Base-by-base conservation (phyloP, 1,284 basidiomycete genomes). In the Bjerkandera adusta region DNA sequence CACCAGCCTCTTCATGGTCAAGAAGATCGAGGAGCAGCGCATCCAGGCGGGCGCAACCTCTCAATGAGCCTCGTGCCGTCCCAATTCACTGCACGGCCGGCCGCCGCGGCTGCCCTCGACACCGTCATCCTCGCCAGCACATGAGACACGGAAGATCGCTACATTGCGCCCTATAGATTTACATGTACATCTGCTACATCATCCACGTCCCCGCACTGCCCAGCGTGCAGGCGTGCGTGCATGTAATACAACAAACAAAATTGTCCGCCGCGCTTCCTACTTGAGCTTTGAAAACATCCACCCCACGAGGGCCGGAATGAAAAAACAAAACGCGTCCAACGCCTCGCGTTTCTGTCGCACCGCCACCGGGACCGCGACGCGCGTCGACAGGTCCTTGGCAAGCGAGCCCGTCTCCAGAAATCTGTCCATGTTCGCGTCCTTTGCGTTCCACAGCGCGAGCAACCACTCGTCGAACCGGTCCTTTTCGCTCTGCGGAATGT, bases 1-100 rank as follows among this genome's bases (percentile, higher is more conserved):
- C 69, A 85, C 90, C n/a, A 92, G 86, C 58, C 68, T 94, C 42
- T 92, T 80, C 70, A 79, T 96, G 69, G 84, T 97, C 54, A 83
- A 83, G 61, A 81, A 84, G 63, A 79, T 98, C 47, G 87, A 95
- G 65, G 67, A 75, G 49, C 78, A 43, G 41, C 29, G 41, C 16
- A n/a, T 34, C 15, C 32, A 33, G 16, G 29, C 30, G 6, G 41
- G 41, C 8, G 41, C 41, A 34, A 27, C 27, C 39, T 20, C 13
- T 30, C 32, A 34, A 10, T n/a, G n/a, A n/a, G n/a, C n/a, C n/a
- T n/a, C n/a, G n/a, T n/a, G n/a, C n/a, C n/a, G n/a, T n/a, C n/a
- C n/a, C n/a, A n/a, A n/a, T n/a, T n/a, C n/a, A n/a, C n/a, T n/a
- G n/a, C n/a, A n/a, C n/a, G n/a, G n/a, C n/a, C n/a, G n/a, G n/a